Conservation (phyloP, 2,329 filamentous ascomycete species). For the Ophiostoma australiae region DNA sequence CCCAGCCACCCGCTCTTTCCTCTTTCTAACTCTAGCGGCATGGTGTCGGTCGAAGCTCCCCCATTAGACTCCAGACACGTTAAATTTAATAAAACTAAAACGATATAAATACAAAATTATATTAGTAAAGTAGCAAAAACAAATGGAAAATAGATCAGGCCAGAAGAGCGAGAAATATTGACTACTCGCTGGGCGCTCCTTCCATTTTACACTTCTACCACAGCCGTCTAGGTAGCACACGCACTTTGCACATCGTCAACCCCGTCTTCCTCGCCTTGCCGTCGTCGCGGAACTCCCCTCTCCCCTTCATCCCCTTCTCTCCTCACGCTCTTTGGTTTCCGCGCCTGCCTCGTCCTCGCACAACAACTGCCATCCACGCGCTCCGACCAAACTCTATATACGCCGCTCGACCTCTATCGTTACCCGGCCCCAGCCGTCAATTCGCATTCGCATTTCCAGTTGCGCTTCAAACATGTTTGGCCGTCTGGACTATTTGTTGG, state of each 20-base stretch:
- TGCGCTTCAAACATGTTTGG: slow-evolving; percentile 22
- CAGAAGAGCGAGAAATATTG: slow-evolving; percentile 13
- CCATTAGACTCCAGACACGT: neutral
- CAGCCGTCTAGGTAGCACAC: slow-evolving; percentile 12
- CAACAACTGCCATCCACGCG: neutral
- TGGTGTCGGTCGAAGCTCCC: slow-evolving; percentile 8
- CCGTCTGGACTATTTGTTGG: slow-evolving; percentile 20
- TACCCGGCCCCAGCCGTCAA: neutral
- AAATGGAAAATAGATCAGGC: neutral
- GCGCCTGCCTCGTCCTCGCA: neutral
- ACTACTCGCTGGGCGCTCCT: slow-evolving; percentile 5
- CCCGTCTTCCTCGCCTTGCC: slow-evolving; percentile 1
- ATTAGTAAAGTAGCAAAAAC: slow-evolving; percentile 16
- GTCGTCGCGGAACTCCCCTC: slow-evolving; percentile 13
- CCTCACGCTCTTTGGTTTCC: neutral
- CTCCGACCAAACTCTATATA: neutral
- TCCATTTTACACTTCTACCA: slow-evolving; percentile 15
- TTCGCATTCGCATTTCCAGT: neutral
- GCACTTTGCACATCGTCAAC: slow-evolving; percentile 14
- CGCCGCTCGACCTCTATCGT: neutral
- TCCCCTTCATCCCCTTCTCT: slow-evolving; percentile 11
- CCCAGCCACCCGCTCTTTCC: slow-evolving; percentile 21
- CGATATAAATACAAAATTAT: slow-evolving; percentile 8
- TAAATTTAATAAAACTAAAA: slow-evolving; percentile 12
- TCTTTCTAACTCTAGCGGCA: neutral